Evolutionary conservation across 2,329 filamentous ascomycete species (phyloP).

Genomic region (Malbranchea zuffiana): DNA sequence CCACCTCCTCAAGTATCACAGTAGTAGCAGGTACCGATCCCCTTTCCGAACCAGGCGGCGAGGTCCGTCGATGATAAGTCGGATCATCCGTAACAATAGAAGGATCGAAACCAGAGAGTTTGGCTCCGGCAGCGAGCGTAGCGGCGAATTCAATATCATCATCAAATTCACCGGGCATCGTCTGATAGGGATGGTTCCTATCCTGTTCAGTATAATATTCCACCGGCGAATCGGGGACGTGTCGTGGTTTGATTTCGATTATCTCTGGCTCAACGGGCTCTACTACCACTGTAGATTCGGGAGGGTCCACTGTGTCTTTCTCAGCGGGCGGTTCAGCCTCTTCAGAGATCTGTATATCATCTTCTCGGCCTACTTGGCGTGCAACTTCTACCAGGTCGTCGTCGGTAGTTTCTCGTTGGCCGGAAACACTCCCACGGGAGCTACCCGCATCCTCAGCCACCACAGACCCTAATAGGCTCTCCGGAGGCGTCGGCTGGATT

Average conservation of each 20-base stretch:
- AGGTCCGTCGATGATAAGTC: slow-evolving; percentile 46
- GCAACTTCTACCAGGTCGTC: not conserved
- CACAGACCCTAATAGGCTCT: slow-evolving; percentile 34
- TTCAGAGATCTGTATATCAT: no score
- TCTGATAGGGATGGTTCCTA: slow-evolving; percentile 1
- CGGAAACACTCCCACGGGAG: not conserved
- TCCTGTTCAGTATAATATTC: not conserved
- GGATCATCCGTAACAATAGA: slow-evolving; percentile 59
- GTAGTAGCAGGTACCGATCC: slow-evolving; percentile 2
- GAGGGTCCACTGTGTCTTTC: no score
- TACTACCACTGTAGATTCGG: no score
- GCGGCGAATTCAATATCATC: slow-evolving; percentile 61
- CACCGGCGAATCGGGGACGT: not conserved
- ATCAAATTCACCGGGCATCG: slow-evolving; percentile 36
- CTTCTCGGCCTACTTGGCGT: no score
- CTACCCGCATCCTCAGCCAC: slow-evolving; percentile 18
- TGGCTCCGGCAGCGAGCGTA: slow-evolving; percentile 55
- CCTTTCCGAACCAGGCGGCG: slow-evolving; percentile 12
- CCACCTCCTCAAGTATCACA: slow-evolving; percentile 14
- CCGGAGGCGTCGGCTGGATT: slow-evolving; percentile 48
- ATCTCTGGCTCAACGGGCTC: no score
- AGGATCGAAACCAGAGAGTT: slow-evolving; percentile 60
- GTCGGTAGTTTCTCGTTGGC: not conserved
- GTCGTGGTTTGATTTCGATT: not conserved
- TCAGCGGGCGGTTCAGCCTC: no score